Percentiles rank a stretch among this genome's conserved stretches.
Conservation (phyloP, 768 basidiomycete species). For the Podaxis sp. region DNA sequence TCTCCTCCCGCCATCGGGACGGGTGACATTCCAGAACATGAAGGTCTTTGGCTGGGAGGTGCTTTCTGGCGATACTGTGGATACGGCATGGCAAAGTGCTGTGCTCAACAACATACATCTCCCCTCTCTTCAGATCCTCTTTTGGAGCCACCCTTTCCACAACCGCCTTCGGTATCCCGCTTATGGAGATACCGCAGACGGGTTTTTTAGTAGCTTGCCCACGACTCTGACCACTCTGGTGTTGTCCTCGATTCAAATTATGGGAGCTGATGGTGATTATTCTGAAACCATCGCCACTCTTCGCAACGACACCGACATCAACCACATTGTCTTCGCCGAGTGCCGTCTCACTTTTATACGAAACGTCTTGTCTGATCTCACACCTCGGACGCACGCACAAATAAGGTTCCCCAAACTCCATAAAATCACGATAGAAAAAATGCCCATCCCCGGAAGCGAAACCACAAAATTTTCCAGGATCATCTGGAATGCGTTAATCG, state of each 20-base stretch:
- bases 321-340: neutral
- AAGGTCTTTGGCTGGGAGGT: neutral
- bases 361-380: neutral
- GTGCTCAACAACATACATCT: neutral
- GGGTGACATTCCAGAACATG: neutral
- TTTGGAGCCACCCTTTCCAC: neutral
- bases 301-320: neutral
- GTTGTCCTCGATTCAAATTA: neutral
- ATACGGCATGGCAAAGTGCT: neutral
- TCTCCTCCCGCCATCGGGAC: slow-evolving; percentile 16
- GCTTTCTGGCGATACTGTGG: neutral
- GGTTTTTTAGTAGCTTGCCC: neutral
- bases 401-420: neutral
- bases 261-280: neutral
- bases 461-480: neutral
- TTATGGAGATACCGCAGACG: neutral
- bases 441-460: neutral
- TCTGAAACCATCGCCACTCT: neutral
- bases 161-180: neutral
- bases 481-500: neutral
- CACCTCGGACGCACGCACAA: neutral
- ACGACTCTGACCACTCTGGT: neutral
- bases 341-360: neutral
- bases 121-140: neutral
- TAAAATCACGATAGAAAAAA: neutral